These are phyloP conservation scores for Tuctoria greenei DNA, from an alignment of 176 grass and related monocot species.

Conservation along the genomic window DNA sequence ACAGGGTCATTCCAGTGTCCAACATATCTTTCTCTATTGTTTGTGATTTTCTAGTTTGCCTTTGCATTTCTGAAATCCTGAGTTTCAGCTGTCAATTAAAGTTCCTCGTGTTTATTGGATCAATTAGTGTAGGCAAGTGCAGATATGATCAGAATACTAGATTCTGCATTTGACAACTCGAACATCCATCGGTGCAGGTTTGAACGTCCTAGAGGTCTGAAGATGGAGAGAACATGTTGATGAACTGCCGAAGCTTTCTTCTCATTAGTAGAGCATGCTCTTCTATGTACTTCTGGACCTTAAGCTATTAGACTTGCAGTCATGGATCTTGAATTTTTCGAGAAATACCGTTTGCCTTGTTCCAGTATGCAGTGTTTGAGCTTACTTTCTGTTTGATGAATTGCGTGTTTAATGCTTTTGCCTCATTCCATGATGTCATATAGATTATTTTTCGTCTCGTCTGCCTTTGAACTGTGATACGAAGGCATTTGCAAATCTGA, in stretches of 20 bases:
- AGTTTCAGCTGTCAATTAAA: neutral
- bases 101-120: neutral
- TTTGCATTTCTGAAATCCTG: neutral
- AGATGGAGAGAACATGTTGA: conserved; percentile 3
- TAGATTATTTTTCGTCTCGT: too few species aligned
- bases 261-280: conserved; percentile 15
- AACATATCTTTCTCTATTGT: neutral
- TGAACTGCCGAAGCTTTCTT: conserved; percentile 7
- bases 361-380: neutral
- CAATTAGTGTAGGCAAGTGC: too few species aligned
- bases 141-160: too few species aligned
- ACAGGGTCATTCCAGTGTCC: too few species aligned
- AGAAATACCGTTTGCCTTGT: neutral
- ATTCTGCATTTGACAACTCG: neutral
- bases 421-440: too few species aligned
- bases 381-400: neutral
- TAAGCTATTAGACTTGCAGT: conserved; percentile 28
- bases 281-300: conserved; percentile 31
- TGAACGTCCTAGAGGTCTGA: conserved; percentile 60
- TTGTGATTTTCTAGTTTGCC: neutral
- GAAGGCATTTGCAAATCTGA: too few species aligned
- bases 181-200: conserved; percentile 40
- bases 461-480: too few species aligned
- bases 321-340: conserved; percentile 12
- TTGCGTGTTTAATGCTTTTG: neutral